A percentile compares a stretch with the other conserved stretches of the same genome.
phyloP scores from a whole-genome alignment of 1,139 yeast species.

The Candida tropicalis region DNA sequence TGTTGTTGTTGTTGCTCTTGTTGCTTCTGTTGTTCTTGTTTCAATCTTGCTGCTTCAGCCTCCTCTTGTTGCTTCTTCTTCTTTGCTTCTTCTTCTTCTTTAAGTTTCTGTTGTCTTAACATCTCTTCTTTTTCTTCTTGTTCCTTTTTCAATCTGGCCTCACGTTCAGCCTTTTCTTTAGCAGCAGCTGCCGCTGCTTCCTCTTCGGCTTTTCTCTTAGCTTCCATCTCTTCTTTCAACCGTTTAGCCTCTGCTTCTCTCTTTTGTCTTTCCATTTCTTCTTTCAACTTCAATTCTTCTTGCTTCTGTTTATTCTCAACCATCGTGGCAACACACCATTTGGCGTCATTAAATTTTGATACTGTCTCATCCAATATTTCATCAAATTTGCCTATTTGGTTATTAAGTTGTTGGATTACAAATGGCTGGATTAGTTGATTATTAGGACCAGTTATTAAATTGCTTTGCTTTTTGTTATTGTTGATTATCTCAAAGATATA shows the following conservation, averaged over 20 bases:
- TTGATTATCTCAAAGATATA: constrained; percentile 48
- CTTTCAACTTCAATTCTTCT: constrained; percentile 43
- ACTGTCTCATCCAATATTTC: constrained; percentile 48
- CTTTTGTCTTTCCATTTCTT: constrained; percentile 40
- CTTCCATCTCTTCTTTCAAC: constrained; percentile 26
- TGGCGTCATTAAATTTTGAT: constrained; percentile 46
- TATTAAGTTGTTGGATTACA: constrained; percentile 42
- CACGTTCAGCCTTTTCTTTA: constrained; percentile 20
- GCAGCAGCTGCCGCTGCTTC: constrained; percentile 22
- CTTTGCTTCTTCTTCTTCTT: constrained; percentile 15
- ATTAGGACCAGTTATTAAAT: constrained; percentile 46
- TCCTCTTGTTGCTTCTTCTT: constrained; percentile 16
- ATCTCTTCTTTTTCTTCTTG: constrained; percentile 21
- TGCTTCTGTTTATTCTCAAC: constrained; percentile 46
- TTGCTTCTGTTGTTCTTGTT: constrained; percentile 9
- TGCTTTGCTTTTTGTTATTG: constrained; percentile 45
- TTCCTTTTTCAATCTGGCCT: constrained; percentile 22
- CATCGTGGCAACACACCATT: constrained; percentile 50
- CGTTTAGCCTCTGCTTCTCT: constrained; percentile 26
- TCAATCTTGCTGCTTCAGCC: constrained; percentile 12
- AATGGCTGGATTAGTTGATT: constrained; percentile 46
- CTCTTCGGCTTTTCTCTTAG: constrained; percentile 22
- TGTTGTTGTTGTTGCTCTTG: constrained; percentile 10
- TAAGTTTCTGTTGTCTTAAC: constrained; percentile 5
- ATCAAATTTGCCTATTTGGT: constrained; percentile 42